Evolutionary conservation across 352 stramenopile genomes (phyloP).

Genomic region (Phytophthora sojae): DNA sequence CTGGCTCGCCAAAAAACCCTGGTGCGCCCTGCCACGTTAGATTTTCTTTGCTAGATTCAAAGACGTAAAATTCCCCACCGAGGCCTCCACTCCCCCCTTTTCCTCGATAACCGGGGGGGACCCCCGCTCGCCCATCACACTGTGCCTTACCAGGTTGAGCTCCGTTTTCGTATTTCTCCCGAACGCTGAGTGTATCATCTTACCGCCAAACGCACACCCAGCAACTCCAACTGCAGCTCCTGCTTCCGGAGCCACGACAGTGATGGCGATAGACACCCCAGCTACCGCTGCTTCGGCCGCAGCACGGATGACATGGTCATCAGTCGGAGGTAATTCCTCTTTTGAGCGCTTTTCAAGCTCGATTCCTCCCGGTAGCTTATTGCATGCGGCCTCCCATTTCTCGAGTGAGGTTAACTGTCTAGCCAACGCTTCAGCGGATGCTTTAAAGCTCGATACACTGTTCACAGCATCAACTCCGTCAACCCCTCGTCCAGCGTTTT

Average conservation of each 20-base stretch:
- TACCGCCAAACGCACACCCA: background rate
- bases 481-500: conserved; percentile 2
- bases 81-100: background rate
- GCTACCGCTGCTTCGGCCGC: background rate
- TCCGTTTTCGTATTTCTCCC: conserved; percentile 4
- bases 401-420: background rate
- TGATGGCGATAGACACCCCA: background rate
- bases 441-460: background rate
- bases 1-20: background rate
- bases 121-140: background rate
- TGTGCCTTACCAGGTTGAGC: background rate
- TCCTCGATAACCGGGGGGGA: conserved; percentile 1
- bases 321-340: background rate
- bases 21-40: background rate
- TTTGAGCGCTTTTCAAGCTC: background rate
- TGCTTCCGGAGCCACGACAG: background rate
- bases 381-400: background rate
- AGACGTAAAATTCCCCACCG: conserved; percentile 1
- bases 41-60: background rate
- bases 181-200: background rate
- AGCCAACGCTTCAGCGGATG: background rate
- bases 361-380: background rate
- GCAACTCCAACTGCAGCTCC: background rate
- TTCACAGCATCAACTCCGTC: conserved; percentile 1
- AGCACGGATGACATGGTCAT: background rate